phyloP scores from a whole-genome alignment of 805 yeast genomes.

The Metschnikowia corniflorae region DNA sequence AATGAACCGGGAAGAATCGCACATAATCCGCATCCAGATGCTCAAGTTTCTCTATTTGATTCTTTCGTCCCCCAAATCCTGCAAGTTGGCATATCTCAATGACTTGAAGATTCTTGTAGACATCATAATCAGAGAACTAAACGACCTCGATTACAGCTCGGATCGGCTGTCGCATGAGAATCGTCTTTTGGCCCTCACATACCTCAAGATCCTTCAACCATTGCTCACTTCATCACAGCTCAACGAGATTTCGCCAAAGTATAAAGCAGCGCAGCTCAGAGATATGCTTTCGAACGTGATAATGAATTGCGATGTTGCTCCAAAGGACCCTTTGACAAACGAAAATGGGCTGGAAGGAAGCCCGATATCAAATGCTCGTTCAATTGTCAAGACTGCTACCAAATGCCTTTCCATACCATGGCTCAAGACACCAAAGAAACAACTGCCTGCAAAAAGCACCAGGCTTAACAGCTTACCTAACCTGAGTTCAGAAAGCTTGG shows the following conservation, averaged over 20 bases:
- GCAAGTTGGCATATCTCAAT: conserved; percentile 71
- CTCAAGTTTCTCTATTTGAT: conserved; percentile 73
- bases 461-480: conserved; percentile 5
- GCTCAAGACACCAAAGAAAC: conserved; percentile 22
- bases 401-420: conserved; percentile 34
- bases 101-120: conserved; percentile 83
- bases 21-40: conserved; percentile 69
- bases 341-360: neutral
- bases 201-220: conserved; percentile 71
- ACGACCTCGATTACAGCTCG: conserved; percentile 53
- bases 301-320: conserved; percentile 19
- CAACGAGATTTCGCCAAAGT: conserved; percentile 42
- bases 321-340: neutral
- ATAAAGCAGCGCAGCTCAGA: conserved; percentile 54
- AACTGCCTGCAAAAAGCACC: neutral
- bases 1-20: conserved; percentile 73
- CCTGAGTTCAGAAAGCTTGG: conserved; percentile 13
- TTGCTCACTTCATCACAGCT: conserved; percentile 65
- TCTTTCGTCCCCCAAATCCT: conserved; percentile 61
- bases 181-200: conserved; percentile 44
- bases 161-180: conserved; percentile 54
- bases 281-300: conserved; percentile 50
- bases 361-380: conserved; percentile 1
- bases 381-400: conserved; percentile 30
- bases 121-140: conserved; percentile 75